These are phyloP conservation scores for Viola pubescens DNA, from an alignment of 441 rosid genomes.

Conservation along the genomic window DNA sequence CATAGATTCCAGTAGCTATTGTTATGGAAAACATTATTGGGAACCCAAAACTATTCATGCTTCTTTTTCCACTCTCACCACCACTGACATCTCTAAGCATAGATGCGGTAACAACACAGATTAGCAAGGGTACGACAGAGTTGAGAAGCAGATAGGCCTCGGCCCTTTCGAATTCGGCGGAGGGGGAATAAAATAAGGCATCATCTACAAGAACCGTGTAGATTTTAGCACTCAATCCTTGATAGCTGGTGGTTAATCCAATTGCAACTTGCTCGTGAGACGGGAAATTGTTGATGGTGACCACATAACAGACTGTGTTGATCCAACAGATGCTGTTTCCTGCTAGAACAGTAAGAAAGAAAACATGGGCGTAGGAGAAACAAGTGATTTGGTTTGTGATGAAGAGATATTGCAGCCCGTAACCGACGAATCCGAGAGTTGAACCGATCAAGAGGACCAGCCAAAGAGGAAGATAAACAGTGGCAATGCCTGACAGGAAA, in stretches of 20 bases:
- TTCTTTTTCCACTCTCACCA: neutral
- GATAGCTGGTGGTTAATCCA: slow-evolving; percentile 67
- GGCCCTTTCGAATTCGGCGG: slow-evolving; percentile 26
- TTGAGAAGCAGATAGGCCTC: slow-evolving; percentile 53
- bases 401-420: slow-evolving; percentile 69
- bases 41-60: slow-evolving; percentile 27
- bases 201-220: slow-evolving; percentile 49
- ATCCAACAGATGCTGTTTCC: slow-evolving; percentile 59
- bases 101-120: slow-evolving; percentile 35
- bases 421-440: slow-evolving; percentile 51
- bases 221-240: slow-evolving; percentile 68
- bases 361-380: slow-evolving; percentile 43
- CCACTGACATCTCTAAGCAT: slow-evolving; percentile 16
- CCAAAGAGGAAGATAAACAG: slow-evolving; percentile 62
- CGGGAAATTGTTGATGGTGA: slow-evolving; percentile 47
- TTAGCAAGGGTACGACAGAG: slow-evolving; percentile 46
- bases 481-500: slow-evolving; percentile 65
- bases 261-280: slow-evolving; percentile 46
- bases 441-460: slow-evolving; percentile 67
- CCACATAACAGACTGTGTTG: slow-evolving; percentile 66
- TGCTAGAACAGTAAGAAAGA: slow-evolving; percentile 56
- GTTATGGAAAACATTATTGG: slow-evolving; percentile 44
- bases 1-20: slow-evolving; percentile 52
- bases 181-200: slow-evolving; percentile 21
- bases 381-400: slow-evolving; percentile 32